These are phyloP conservation scores for Heliocybe sulcata DNA, from an alignment of 1,284 basidiomycete genomes.

Conservation along the genomic window DNA sequence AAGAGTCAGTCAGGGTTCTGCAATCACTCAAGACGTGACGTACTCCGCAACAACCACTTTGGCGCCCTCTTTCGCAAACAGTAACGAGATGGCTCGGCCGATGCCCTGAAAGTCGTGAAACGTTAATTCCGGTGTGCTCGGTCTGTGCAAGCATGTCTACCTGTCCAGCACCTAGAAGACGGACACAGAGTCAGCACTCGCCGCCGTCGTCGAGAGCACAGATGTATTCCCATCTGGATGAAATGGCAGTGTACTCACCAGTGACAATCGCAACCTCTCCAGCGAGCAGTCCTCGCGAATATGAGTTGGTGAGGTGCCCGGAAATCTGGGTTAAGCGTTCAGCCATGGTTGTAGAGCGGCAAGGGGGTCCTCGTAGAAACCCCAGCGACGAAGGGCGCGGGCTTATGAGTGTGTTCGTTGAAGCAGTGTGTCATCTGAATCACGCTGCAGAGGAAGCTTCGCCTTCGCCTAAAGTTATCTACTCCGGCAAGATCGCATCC, in stretches of 20 bases:
- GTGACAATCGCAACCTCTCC: slow-evolving; percentile 85
- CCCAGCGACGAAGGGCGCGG: not conserved
- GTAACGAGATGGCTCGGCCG: slow-evolving; percentile 63
- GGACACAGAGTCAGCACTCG: slow-evolving; percentile 9
- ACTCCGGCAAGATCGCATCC: too few relatives aligned
- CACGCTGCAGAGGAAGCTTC: too few relatives aligned
- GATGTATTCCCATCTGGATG: not conserved
- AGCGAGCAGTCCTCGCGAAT: slow-evolving; percentile 58
- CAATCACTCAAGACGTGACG: slow-evolving; percentile 17
- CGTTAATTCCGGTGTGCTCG: slow-evolving; percentile 3
- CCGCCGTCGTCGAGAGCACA: slow-evolving; percentile 2
- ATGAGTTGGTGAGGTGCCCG: slow-evolving; percentile 54
- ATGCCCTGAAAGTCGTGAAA: slow-evolving; percentile 49
- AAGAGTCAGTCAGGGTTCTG: slow-evolving; percentile 6
- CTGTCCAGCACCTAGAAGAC: slow-evolving; percentile 60
- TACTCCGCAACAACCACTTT: slow-evolving; percentile 83
- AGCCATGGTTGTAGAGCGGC: slow-evolving; percentile 34
- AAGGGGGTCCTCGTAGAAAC: not conserved
- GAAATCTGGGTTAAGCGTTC: slow-evolving; percentile 65
- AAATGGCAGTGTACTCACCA: slow-evolving; percentile 32
- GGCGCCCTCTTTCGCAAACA: slow-evolving; percentile 82
- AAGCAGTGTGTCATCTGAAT: too few relatives aligned
- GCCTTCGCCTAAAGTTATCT: too few relatives aligned
- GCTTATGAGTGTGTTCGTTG: too few relatives aligned
- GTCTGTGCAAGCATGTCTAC: slow-evolving; percentile 24